Base-by-base conservation (phyloP, 164 flowering plant species). In the Tetrastigma voinierianum region DNA sequence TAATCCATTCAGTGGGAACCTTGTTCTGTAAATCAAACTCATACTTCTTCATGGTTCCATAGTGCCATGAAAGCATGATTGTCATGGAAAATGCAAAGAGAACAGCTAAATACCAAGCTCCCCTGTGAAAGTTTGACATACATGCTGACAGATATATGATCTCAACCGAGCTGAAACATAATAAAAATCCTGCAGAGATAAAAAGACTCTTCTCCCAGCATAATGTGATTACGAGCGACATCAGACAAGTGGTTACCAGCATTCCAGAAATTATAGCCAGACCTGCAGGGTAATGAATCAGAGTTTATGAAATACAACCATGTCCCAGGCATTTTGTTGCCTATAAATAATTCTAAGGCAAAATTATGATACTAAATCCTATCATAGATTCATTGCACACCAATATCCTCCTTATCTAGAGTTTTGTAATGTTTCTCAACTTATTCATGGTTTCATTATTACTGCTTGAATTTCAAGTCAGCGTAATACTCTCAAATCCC, bases 41-140 rank as follows among this genome's bases (percentile, higher is more conserved):
- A 40, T 84, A 80, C 67, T 87, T n/a, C 75, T 83, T 84, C n/a
- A n/a, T n/a, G n/a, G 89, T 83, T 23, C 97, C 90, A 66, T 87
- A 87, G 70, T 72, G 72, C 75, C 74, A 75, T 0, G 68, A 55
- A 20, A 69, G 56, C 81, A 73, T 71, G 16, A 69, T 51, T 16
- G 74, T 71, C 47, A 74, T 19, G 51, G 56, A 55, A 21, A 67
- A 20, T 9, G 51, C 65, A 1, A 59, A 15, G n/a, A 76, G 70
- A 17, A 69, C 45, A 53, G 66, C 67, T 17, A 74, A 52, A 65
- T 19, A 68, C 82, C 82, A 79, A 5, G 76, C 80, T 52, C 82
- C 82, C 58, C 54, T 62, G 51, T 76, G 69, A 57, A 85, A 67
- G 40, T 71, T 67, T 73, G 76, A 62, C 19, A 70, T 23, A 7